A percentile compares a stretch with the other conserved stretches of the same genome.
Evolutionary conservation across 2,329 filamentous ascomycete species (phyloP).

Genomic region (Phoma sp.): DNA sequence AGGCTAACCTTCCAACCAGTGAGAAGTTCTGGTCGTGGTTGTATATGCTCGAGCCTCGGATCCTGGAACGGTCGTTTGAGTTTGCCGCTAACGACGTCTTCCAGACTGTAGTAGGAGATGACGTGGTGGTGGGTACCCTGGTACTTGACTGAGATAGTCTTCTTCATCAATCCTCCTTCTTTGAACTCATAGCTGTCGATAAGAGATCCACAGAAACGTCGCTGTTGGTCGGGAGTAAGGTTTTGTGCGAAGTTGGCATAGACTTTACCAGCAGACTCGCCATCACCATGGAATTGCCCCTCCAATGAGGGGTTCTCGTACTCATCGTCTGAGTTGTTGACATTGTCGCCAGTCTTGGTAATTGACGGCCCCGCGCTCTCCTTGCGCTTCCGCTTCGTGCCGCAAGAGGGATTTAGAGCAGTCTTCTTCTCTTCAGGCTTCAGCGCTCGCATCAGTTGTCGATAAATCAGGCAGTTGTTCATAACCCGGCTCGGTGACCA

Average conservation of each 20-base stretch:
- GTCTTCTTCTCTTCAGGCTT: constrained; percentile 49
- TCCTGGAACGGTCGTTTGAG: constrained; percentile 48
- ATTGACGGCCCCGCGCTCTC: constrained; percentile 36
- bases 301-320: constrained; percentile 42
- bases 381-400: constrained; percentile 48
- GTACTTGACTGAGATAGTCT: constrained; percentile 84
- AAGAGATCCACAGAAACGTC: constrained; percentile 78
- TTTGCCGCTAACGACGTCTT: constrained; percentile 68
- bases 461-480: constrained; percentile 85
- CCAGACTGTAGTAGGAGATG: constrained; percentile 86
- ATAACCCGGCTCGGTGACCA: constrained; percentile 91
- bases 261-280: constrained; percentile 40
- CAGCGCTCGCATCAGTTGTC: constrained; percentile 66
- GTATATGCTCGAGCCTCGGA: constrained; percentile 42
- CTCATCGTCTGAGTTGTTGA: constrained; percentile 43
- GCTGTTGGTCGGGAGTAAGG: constrained; percentile 58
- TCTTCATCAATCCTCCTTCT: constrained; percentile 82
- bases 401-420: constrained; percentile 46
- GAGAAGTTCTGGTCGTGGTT: constrained; percentile 44
- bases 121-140: constrained; percentile 81
- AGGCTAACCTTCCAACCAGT: constrained; percentile 49
- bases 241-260: constrained; percentile 50
- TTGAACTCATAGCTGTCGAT: constrained; percentile 93
- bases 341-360: constrained; percentile 40
- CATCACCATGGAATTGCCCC: constrained; percentile 27